These are phyloP conservation scores for Pseudogymnoascus sp. DNA, from an alignment of 2,329 filamentous ascomycete species.

Conservation along the genomic window DNA sequence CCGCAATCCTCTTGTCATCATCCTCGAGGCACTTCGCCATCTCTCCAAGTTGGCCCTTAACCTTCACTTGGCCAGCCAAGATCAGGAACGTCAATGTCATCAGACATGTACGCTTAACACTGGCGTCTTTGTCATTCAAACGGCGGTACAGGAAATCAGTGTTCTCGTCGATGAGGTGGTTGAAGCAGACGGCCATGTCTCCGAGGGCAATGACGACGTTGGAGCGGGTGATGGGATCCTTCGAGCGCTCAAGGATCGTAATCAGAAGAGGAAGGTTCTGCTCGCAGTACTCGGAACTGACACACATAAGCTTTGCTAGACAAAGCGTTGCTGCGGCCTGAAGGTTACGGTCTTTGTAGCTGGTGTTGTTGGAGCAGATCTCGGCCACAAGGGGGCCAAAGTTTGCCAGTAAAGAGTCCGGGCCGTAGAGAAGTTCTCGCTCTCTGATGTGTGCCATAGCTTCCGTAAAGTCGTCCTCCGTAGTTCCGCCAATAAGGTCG, in stretches of 20 bases:
- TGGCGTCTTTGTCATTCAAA: constrained; percentile 78
- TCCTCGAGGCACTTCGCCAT: constrained; percentile 99
- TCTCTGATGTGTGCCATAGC: constrained; percentile 80
- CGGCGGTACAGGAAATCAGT: constrained; percentile 96
- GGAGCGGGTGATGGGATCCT: constrained; percentile 84
- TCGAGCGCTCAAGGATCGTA: constrained; percentile 92
- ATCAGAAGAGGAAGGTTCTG: constrained; percentile 86
- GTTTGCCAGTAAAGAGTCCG: constrained; percentile 74
- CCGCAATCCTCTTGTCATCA: constrained; percentile 86
- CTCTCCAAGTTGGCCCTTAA: constrained; percentile 95
- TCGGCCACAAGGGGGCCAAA: constrained; percentile 90
- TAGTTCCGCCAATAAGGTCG: constrained; percentile 93
- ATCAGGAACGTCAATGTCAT: constrained; percentile 99
- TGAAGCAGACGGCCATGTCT: constrained; percentile 99
- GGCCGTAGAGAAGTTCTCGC: constrained; percentile 74
- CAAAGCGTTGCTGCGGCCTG: constrained; percentile 92
- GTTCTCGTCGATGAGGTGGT: constrained; percentile 97
- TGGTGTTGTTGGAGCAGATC: constrained; percentile 89
- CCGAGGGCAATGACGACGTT: constrained; percentile 96
- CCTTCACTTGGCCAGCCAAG: constrained; percentile 94
- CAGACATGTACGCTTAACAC: constrained; percentile 92
- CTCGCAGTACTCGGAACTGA: constrained; percentile 94
- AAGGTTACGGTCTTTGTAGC: constrained; percentile 80
- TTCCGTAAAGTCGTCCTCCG: constrained; percentile 87
- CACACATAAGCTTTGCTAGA: constrained; percentile 97